Evolutionary conservation across 441 rosid species (phyloP).

Genomic region (Melastoma candidum): DNA sequence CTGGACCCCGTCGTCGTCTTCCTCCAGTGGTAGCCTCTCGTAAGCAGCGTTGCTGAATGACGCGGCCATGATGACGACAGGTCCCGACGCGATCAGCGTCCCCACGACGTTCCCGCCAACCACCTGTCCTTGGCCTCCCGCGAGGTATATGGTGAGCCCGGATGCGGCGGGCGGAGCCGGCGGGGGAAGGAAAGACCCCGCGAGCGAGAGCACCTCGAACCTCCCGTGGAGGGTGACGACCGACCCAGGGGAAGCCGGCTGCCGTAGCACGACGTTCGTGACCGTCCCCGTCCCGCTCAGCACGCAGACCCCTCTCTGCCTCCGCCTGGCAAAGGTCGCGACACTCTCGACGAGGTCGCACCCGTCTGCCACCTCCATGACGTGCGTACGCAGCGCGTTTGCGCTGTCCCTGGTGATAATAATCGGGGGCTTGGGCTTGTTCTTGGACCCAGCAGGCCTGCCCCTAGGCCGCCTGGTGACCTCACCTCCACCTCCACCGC

Average conservation of each 20-base stretch:
- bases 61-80: conserved; percentile 78
- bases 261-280: conserved; percentile 57
- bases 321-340: conserved; percentile 52
- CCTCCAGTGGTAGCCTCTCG: conserved; percentile 76
- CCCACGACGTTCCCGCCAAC: conserved; percentile 72
- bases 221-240: conserved; percentile 78
- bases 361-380: conserved; percentile 69
- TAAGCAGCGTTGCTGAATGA: conserved; percentile 86
- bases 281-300: conserved; percentile 79
- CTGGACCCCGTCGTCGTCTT: conserved; percentile 39
- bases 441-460: conserved; percentile 75
- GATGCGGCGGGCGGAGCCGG: conserved; percentile 87
- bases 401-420: conserved; percentile 80
- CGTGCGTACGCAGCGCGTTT: conserved; percentile 77
- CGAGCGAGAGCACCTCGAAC: conserved; percentile 74
- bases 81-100: conserved; percentile 64
- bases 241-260: conserved; percentile 65
- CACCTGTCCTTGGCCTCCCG: conserved; percentile 82
- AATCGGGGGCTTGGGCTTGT: conserved; percentile 76
- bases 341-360: conserved; percentile 69
- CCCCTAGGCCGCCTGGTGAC: conserved; percentile 65
- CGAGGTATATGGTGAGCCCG: conserved; percentile 57
- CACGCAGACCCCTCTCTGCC: conserved; percentile 76
- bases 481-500: conserved; percentile 34
- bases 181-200: conserved; percentile 80